These are phyloP conservation scores for Bipolaris sorokiniana DNA, from an alignment of 2,329 filamentous ascomycete species.

Conservation along the genomic window DNA sequence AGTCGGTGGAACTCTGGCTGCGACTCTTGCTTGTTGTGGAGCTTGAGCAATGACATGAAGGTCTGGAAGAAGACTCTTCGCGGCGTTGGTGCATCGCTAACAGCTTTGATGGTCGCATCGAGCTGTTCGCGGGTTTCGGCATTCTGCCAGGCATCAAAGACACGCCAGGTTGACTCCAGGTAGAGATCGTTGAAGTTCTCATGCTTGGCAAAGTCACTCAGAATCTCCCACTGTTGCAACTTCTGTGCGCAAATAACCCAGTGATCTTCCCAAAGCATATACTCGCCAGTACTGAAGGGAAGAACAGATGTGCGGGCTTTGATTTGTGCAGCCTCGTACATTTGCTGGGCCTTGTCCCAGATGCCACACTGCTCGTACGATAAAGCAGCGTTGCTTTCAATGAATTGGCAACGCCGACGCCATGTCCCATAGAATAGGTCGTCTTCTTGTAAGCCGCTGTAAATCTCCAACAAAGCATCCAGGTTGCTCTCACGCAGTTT, in stretches of 20 bases:
- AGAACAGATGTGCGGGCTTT: slow-evolving; percentile 96
- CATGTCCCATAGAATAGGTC: slow-evolving; percentile 98
- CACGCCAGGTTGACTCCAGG: slow-evolving; percentile 93
- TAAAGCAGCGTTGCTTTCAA: slow-evolving; percentile 95
- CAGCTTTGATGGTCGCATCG: slow-evolving; percentile 91
- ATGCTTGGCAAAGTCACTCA: slow-evolving; percentile 97
- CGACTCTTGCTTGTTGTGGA: slow-evolving; percentile 86
- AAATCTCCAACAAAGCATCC: slow-evolving; percentile 93
- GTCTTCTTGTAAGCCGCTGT: slow-evolving; percentile 88
- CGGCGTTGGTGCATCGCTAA: slow-evolving; percentile 96
- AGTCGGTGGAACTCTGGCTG: slow-evolving; percentile 82
- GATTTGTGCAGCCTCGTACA: slow-evolving; percentile 96
- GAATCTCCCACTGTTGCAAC: slow-evolving; percentile 97
- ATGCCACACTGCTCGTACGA: slow-evolving; percentile 99
- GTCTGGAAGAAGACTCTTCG: slow-evolving; percentile 96
- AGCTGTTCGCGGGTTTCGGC: slow-evolving; percentile 85
- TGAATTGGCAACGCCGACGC: slow-evolving; percentile 91
- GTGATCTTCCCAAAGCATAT: slow-evolving; percentile 99
- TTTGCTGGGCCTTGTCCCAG: slow-evolving; percentile 98
- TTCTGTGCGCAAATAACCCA: slow-evolving; percentile 98
- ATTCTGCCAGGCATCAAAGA: slow-evolving; percentile 92
- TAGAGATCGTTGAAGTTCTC: slow-evolving; percentile 98
- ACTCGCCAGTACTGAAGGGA: slow-evolving; percentile 94
- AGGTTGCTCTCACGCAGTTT: slow-evolving; percentile 91
- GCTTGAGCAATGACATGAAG: slow-evolving; percentile 94